Base-by-base conservation (phyloP, 176 grass and related monocot species). In the Juncus effusus region DNA sequence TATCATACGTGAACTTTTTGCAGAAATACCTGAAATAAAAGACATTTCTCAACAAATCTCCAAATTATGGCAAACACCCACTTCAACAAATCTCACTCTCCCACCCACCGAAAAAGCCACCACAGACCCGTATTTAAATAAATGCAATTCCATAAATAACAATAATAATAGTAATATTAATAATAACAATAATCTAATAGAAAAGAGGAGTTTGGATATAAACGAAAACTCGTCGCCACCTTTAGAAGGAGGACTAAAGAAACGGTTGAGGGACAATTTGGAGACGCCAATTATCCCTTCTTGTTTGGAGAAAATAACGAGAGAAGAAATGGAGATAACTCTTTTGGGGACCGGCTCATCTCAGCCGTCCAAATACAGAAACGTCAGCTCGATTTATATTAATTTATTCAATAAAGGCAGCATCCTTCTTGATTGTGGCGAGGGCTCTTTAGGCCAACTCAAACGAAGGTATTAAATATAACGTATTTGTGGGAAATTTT, bases 281-380 rank as follows among this genome's bases (percentile, higher is more conserved):
- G 72, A 82, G 70, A 8, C 39, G 3, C 68, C 52, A 72, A 47
- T 28, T 28, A 86, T 57, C 40, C 85, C 80, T 74, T 61, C 63
- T 70, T 97, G 85, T 49, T 87, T 97, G 80, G 51, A 76, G 74
- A 81, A 82, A 65, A 70, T 84, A 61, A 86, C 75, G 12, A 84
- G 88, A 74, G 82, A 97, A 86, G 85, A 97, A 81, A 80, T 97
- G 85, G 93, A 97, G 75, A 76, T 97, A 61, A 82, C 74, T 45
- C 86, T 97, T 68, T 74, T 97, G 78, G 93, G 93, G 55, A 92
- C 93, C 0, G 93, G 93, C 65, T 97, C 93, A 61, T 89, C 93
- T 11, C 93, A 89, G 69, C 93, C 93, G 66, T 97, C 93, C 38
- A 97, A 92, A 66, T 92, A 97, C 78, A 63, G 93, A 62, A 97